Evolutionary conservation across 2,329 filamentous ascomycete species (phyloP), one percentile per base, ranked within the genome.

Genomic region (Colletotrichum tropicale): DNA sequence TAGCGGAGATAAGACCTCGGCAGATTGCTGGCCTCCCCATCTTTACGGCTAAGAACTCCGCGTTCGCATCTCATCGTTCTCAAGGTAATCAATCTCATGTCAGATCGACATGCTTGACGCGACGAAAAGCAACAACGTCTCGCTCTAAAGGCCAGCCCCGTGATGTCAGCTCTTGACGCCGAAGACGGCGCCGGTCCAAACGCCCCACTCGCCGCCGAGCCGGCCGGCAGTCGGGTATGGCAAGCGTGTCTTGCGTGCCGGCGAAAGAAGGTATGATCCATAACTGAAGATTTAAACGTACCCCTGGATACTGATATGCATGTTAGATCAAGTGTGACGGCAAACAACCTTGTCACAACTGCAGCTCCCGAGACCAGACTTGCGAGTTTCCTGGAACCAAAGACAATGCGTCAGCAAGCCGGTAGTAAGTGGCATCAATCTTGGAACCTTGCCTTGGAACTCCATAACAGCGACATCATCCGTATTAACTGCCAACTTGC

Each of bases 271-370:
- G 58, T 61, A 21, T 7, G 8, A 9, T 26, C 13, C 24, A 16
- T 2, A 2, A 26, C 3, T 10, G 8, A 58, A 24, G 21, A 0
- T 28, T 10, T 0, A 24, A 7, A 58, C 13, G 1, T 8, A 28
- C 2, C 0, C 1, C 4, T n/a, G 12, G 18, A 8, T 12, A 34
- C 10, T 61, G 58, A 61, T 18, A 4, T 13, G 8, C 7, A 6
- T 61, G 9, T 0, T 34, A 81, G 80, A 76, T 81, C 16, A 81
- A 81, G 71, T 81, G 80, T 55, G 79, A 81, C 28, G 80, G 80
- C 15, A 78, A 79, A 26, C 68, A 77, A n/a, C 79, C 79, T 5
- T 81, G 80, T 64, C 71, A 78, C 64, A 80, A 79, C 8, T 80
- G 80, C 62, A 78, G 71, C 66, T 80, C 79, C 3, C 77, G 80